A percentile compares a stretch with the other conserved stretches of the same genome.
phyloP scores from a whole-genome alignment of 2,329 filamentous ascomycete genomes.

The Emericellopsis cladophorae region DNA sequence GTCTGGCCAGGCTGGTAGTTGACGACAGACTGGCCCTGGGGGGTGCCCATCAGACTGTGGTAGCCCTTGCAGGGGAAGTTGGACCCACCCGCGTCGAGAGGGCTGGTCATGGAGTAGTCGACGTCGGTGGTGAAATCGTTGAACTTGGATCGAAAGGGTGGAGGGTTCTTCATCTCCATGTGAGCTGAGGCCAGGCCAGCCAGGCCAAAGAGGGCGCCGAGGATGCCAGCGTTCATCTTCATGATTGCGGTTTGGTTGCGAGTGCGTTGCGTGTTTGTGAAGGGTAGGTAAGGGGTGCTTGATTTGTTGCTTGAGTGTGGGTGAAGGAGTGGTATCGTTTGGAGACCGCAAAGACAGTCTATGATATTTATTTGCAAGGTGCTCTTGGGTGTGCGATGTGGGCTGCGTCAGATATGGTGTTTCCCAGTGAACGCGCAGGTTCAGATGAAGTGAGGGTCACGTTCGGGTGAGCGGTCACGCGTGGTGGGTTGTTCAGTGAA shows the following conservation, averaged over 20 bases:
- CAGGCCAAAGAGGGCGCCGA: conserved; percentile 27
- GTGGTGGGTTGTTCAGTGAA: too few species aligned
- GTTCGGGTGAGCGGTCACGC: too few species aligned
- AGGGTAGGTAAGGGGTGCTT: neutral
- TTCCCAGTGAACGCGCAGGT: too few species aligned
- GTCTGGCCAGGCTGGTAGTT: conserved; percentile 48
- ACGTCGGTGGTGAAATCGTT: conserved; percentile 36
- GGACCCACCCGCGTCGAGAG: conserved; percentile 44
- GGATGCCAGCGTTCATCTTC: conserved; percentile 28
- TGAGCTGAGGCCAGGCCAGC: conserved; percentile 34
- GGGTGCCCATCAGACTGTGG: conserved; percentile 32
- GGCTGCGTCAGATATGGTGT: too few species aligned
- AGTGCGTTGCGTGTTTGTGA: neutral
- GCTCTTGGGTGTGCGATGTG: neutral
- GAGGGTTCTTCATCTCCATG: conserved; percentile 41
- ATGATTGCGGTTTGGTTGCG: neutral
- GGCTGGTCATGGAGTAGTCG: conserved; percentile 63
- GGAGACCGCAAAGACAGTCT: too few species aligned
- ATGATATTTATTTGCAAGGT: neutral
- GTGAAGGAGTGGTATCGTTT: too few species aligned
- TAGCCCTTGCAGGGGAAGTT: conserved; percentile 70
- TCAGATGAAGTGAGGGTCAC: too few species aligned
- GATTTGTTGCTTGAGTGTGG: neutral
- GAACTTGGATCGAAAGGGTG: conserved; percentile 39
- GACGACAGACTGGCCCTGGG: conserved; percentile 38